Evolutionary conservation across 2,329 filamentous ascomycete species (phyloP).

Genomic region (Pseudocercospora musae): DNA sequence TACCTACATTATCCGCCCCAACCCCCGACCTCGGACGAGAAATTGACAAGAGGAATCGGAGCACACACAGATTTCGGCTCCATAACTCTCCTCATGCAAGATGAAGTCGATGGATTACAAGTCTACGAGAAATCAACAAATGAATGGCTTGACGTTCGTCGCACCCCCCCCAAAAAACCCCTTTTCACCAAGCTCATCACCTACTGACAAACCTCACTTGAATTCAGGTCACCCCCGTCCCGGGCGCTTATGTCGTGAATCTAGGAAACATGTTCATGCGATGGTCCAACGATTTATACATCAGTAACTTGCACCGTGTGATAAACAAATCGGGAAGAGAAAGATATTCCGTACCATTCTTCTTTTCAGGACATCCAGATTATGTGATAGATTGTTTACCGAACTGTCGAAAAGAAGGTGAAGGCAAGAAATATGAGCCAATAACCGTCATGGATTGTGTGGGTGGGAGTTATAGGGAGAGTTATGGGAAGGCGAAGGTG

Average conservation of each 20-base stretch:
- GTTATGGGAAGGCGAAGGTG: background rate
- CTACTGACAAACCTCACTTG: background rate
- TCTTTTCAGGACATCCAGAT: background rate
- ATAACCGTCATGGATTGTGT: background rate
- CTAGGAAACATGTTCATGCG: background rate
- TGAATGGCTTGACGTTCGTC: background rate
- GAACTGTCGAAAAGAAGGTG: background rate
- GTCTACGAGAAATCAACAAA: background rate
- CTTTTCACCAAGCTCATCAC: background rate
- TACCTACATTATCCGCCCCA: constrained; percentile 38
- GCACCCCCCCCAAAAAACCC: too few relatives aligned
- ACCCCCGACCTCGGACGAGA: background rate
- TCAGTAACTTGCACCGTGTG: background rate
- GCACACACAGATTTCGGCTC: background rate
- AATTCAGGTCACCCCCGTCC: background rate
- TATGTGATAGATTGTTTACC: background rate
- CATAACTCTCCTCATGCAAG: background rate
- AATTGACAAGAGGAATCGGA: background rate
- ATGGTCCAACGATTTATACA: background rate
- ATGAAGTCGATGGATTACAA: background rate
- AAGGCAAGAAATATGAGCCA: background rate
- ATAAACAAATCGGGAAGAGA: background rate
- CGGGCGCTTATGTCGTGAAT: background rate
- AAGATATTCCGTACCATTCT: background rate
- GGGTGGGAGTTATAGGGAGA: background rate